Conservation (phyloP, 371 early-diverging fungal genomes). For the Batkoa obscura region DNA sequence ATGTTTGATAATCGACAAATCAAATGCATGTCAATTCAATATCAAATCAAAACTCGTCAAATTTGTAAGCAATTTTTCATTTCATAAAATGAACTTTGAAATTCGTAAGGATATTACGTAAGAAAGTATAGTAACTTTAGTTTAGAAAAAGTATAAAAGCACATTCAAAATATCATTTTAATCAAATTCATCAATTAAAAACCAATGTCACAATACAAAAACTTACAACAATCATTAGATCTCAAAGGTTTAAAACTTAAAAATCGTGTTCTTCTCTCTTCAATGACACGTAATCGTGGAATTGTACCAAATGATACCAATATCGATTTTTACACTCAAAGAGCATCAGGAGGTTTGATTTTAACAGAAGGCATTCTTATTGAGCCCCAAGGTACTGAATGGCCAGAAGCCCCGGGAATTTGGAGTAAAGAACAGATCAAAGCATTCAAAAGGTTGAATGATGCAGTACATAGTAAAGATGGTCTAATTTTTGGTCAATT, state of each 20-base stretch:
- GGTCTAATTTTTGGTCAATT: conserved; percentile 34
- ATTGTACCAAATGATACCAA: conserved; percentile 19
- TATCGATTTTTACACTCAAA: conserved; percentile 30
- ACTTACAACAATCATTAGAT: neutral
- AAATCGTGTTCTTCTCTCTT: conserved; percentile 22
- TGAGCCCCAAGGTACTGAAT: conserved; percentile 16
- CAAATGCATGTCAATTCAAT: too few relatives aligned
- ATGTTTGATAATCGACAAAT: too few relatives aligned
- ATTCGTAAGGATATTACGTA: too few relatives aligned
- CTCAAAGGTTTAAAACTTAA: neutral
- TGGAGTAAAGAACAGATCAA: conserved; percentile 24
- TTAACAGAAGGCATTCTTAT: conserved; percentile 32
- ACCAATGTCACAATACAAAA: neutral
- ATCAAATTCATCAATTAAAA: too few relatives aligned
- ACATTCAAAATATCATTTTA: too few relatives aligned
- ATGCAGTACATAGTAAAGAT: conserved; percentile 30
- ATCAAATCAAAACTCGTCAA: too few relatives aligned
- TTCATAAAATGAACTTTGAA: too few relatives aligned
- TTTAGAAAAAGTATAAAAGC: too few relatives aligned
- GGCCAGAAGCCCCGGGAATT: conserved; percentile 18
- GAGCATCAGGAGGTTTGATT: conserved; percentile 26
- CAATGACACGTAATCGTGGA: conserved; percentile 24
- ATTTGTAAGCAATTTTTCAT: too few relatives aligned
- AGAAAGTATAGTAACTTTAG: too few relatives aligned
- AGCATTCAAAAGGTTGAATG: conserved; percentile 29